These are phyloP conservation scores for Trypanosomatidae sp. DNA, from an alignment of 208 protist genomes.

Conservation along the genomic window DNA sequence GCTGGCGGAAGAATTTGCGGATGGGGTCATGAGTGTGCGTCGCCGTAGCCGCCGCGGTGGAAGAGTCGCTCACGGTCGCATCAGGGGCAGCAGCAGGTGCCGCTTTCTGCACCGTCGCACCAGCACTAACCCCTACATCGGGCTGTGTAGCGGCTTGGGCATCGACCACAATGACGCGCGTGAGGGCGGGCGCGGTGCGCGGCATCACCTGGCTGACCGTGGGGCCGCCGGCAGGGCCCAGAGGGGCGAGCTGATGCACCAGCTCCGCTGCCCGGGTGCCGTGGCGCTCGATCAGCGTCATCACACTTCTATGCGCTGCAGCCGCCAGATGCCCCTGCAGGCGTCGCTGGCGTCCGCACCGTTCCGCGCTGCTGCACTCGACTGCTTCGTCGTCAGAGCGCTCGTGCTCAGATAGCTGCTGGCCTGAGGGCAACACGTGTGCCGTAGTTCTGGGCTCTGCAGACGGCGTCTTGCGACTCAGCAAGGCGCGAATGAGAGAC, in stretches of 20 bases:
- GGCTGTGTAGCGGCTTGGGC: neutral
- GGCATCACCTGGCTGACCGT: constrained; percentile 21
- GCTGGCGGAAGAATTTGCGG: constrained; percentile 25
- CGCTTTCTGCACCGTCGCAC: neutral
- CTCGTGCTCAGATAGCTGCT: constrained; percentile 1
- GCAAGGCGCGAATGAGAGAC: constrained; percentile 15
- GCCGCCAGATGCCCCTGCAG: neutral
- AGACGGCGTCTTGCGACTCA: constrained; percentile 8
- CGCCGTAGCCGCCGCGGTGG: neutral
- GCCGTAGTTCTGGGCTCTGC: constrained; percentile 2
- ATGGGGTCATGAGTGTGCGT: constrained; percentile 7
- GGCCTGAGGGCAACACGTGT: constrained; percentile 1
- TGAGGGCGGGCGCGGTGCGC: constrained; percentile 16
- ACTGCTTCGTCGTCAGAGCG: neutral
- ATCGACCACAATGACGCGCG: constrained; percentile 15
- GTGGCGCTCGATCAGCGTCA: constrained; percentile 15
- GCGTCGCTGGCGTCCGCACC: neutral
- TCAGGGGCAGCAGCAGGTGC: neutral
- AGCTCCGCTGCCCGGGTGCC: constrained; percentile 21
- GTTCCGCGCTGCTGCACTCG: neutral
- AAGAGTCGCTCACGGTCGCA: neutral
- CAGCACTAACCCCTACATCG: neutral
- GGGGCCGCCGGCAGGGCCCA: constrained; percentile 18
- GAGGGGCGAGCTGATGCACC: constrained; percentile 26
- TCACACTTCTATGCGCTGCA: constrained; percentile 2